These are phyloP conservation scores for Carpinus viminea DNA, from an alignment of 306 rosid species.

Conservation along the genomic window DNA sequence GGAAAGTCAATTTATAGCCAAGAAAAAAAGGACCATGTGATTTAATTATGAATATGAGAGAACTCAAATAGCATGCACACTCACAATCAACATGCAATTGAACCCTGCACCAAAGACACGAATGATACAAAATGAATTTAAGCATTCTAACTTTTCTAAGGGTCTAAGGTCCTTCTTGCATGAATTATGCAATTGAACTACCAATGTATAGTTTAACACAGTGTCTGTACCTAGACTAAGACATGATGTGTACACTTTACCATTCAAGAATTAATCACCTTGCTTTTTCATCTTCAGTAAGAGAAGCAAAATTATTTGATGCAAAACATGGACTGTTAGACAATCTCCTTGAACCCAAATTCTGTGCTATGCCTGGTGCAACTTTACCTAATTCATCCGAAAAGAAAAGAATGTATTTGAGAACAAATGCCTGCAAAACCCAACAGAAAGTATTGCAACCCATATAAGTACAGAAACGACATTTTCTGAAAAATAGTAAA, in stretches of 20 bases:
- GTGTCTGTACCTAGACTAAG: slow-evolving; percentile 26
- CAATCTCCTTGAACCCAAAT: slow-evolving; percentile 45
- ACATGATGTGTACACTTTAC: slow-evolving; percentile 16
- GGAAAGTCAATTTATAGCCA: neutral
- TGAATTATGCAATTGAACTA: neutral
- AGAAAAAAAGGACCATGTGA: neutral
- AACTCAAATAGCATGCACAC: neutral
- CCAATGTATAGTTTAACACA: slow-evolving; percentile 9
- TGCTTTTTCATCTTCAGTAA: slow-evolving; percentile 68
- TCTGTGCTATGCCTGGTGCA: slow-evolving; percentile 43
- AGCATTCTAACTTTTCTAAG: neutral
- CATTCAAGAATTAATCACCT: slow-evolving; percentile 64
- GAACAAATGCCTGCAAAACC: slow-evolving; percentile 82
- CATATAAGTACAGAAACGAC: slow-evolving; percentile 23
- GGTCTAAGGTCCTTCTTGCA: neutral
- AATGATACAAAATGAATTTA: neutral
- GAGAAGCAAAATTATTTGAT: slow-evolving; percentile 63
- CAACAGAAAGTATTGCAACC: slow-evolving; percentile 31
- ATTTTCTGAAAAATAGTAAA: slow-evolving; percentile 8
- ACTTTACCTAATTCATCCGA: slow-evolving; percentile 53
- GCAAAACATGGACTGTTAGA: slow-evolving; percentile 54
- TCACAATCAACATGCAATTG: neutral
- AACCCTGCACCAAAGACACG: neutral
- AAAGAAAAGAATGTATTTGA: slow-evolving; percentile 81
- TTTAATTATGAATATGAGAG: neutral